Evolutionary conservation across 768 basidiomycete genomes (phyloP).

Genomic region (Rhizopogon roseolus): DNA sequence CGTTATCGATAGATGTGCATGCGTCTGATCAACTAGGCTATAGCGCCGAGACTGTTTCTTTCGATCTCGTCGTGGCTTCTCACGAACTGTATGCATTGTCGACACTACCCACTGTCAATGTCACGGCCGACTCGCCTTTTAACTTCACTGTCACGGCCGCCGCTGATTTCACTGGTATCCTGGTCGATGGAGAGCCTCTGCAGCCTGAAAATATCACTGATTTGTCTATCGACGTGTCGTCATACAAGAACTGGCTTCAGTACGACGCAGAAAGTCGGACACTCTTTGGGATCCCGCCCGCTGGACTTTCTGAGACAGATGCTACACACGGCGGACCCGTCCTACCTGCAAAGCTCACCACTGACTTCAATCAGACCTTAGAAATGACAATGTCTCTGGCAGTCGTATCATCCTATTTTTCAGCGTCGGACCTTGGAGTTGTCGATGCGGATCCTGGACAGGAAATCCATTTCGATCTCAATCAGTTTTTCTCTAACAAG

Average conservation of each 20-base stretch:
- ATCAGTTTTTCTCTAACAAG: constrained; percentile 48
- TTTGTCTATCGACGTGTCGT: constrained; percentile 56
- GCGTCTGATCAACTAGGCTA: constrained; percentile 75
- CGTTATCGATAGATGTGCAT: constrained; percentile 51
- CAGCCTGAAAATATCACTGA: constrained; percentile 51
- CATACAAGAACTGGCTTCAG: constrained; percentile 50
- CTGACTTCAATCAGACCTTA: constrained; percentile 65
- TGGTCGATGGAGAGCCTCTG: constrained; percentile 58
- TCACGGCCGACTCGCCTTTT: constrained; percentile 55
- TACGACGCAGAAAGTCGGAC: constrained; percentile 54
- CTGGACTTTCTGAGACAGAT: constrained; percentile 23
- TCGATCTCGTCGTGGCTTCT: constrained; percentile 61
- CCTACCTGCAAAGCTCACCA: constrained; percentile 59
- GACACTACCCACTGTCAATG: constrained; percentile 62
- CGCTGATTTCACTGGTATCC: constrained; percentile 57
- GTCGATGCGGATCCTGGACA: constrained; percentile 49
- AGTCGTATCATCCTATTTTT: constrained; percentile 72
- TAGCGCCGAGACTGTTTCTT: constrained; percentile 51
- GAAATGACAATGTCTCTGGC: constrained; percentile 60
- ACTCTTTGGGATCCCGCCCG: constrained; percentile 63
- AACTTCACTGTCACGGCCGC: constrained; percentile 46
- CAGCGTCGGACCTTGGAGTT: constrained; percentile 48
- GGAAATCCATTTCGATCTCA: constrained; percentile 48
- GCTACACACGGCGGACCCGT: constrained; percentile 28
- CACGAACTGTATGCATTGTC: constrained; percentile 57